Percentiles rank a stretch among this genome's conserved stretches.
Conservation (phyloP, 2,329 filamentous ascomycete genomes). For the Malbranchea zuffiana region DNA sequence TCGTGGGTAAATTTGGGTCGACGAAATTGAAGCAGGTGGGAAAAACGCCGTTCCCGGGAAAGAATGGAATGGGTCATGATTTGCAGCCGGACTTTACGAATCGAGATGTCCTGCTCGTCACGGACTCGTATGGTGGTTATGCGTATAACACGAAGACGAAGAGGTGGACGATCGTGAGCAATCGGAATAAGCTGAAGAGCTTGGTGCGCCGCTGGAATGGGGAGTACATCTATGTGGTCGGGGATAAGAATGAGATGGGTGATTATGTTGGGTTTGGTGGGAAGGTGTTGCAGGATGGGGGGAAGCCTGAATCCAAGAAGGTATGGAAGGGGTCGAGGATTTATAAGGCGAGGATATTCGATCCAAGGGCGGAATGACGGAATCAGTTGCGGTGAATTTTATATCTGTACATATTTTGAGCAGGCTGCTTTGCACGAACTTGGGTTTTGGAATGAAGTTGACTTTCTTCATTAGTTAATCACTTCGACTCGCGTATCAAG, state of each 20-base stretch:
- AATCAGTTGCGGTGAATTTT: too few species aligned
- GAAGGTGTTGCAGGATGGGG: slow-evolving; percentile 1
- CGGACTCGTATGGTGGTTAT: slow-evolving; percentile 15
- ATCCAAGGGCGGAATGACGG: too few species aligned
- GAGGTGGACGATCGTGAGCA: slow-evolving; percentile 11
- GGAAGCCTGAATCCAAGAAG: slow-evolving; percentile 7
- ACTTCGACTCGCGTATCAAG: too few species aligned
- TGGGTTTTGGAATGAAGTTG: too few species aligned
- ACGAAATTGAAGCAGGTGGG: slow-evolving; percentile 6
- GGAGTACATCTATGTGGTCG: slow-evolving; percentile 16
- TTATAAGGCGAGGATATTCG: slow-evolving; percentile 16
- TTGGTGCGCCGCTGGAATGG: slow-evolving; percentile 14
- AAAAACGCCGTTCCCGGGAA: slow-evolving; percentile 7
- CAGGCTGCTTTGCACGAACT: too few species aligned
- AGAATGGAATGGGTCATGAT: slow-evolving; percentile 14
- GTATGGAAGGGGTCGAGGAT: slow-evolving; percentile 14
- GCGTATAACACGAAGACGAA: slow-evolving; percentile 12
- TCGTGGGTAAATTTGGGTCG: slow-evolving; percentile 6
- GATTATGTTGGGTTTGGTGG: slow-evolving; percentile 15
- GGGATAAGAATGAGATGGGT: slow-evolving; percentile 15
- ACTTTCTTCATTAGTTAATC: too few species aligned
- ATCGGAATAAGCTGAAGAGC: slow-evolving; percentile 13
- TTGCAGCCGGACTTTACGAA: slow-evolving; percentile 15
- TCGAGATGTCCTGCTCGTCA: slow-evolving; percentile 14
- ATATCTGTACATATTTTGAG: too few species aligned